Base-by-base conservation (phyloP, 1,284 basidiomycete species). In the Cystobasidium slooffiae region DNA sequence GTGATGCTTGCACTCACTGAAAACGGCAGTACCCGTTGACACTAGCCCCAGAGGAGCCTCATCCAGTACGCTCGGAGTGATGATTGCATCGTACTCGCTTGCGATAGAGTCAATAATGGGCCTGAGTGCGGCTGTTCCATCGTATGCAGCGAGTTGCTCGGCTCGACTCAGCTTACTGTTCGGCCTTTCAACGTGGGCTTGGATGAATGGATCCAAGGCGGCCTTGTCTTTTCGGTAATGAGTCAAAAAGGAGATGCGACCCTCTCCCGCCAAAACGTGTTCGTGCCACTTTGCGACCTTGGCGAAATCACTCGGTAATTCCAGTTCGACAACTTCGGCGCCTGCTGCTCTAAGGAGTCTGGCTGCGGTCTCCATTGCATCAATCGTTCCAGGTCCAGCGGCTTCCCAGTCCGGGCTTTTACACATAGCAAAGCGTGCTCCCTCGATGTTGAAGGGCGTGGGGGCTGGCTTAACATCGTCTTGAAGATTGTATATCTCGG, bases 401-500 rank as follows among this genome's bases (percentile, higher is more conserved):
- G 31, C 31, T 31, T 31, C 31, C 31, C 31, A 31, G 31, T 31
- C 31, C 31, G 31, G 31, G 31, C 31, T 31, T 31, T 31, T 31
- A 31, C 31, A 31, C 31, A 31, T 31, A 31, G 31, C 31, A 31
- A 31, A 31, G 31, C 31, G 31, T 1, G 31, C 31, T 31, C 31
- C 31, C 31, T 5, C 31, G 31, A 31, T 31, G 31, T 31, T 31
- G 31, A 31, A 31, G 31, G 31, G 31, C 31, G 31, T 31, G 1
- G 75, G 47, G 12, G 63, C 41, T 44, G 78, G 78, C 2, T 78
- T 59, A 0, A 64, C 53, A 56, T 81, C 80, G 68, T 80, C 78
- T 18, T 68, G 37, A 22, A 82, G 41, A 4, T 62, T 52, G 75
- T 81, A 80, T 24, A 78, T 77, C 22, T 78, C 22, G 22, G 75